These are phyloP conservation scores for Scolecobasidium constrictum DNA, from an alignment of 2,329 filamentous ascomycete genomes.

Conservation along the genomic window DNA sequence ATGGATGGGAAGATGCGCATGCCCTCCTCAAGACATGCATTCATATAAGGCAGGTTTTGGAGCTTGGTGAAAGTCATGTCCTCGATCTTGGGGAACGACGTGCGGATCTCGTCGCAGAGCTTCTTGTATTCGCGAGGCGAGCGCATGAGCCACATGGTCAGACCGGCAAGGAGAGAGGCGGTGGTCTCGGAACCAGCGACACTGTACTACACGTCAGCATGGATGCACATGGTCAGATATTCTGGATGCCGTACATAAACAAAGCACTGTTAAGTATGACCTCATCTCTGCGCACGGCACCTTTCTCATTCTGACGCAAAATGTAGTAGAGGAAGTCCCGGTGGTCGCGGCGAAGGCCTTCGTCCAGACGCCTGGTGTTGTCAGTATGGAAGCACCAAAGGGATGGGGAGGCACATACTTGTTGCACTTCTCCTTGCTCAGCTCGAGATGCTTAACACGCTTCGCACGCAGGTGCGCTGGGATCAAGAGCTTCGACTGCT, in stretches of 20 bases:
- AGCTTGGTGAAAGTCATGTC: slow-evolving; percentile 20
- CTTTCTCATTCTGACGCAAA: slow-evolving; percentile 6
- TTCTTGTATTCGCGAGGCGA: slow-evolving; percentile 2
- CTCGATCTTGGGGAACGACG: neutral
- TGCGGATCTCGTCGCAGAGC: slow-evolving; percentile 9
- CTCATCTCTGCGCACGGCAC: slow-evolving; percentile 6
- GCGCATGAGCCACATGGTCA: slow-evolving; percentile 7
- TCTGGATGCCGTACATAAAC: slow-evolving; percentile 8
- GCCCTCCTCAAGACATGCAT: slow-evolving; percentile 30
- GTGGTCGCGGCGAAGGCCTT: neutral
- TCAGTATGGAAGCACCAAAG: too few relatives aligned
- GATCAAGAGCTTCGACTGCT: neutral
- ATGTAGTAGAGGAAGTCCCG: slow-evolving; percentile 9
- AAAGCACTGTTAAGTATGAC: slow-evolving; percentile 10
- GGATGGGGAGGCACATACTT: neutral
- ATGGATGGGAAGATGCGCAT: slow-evolving; percentile 33
- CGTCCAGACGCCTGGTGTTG: too few relatives aligned
- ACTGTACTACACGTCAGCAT: neutral
- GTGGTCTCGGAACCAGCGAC: slow-evolving; percentile 10
- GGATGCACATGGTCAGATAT: neutral
- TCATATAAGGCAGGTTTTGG: slow-evolving; percentile 24
- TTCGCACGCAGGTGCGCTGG: neutral
- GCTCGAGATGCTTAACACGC: neutral
- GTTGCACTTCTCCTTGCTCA: slow-evolving; percentile 1
- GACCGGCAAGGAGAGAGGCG: neutral